Conservation (phyloP, 495 filamentous ascomycete genomes). For the Parathielavia hyrcaniae region DNA sequence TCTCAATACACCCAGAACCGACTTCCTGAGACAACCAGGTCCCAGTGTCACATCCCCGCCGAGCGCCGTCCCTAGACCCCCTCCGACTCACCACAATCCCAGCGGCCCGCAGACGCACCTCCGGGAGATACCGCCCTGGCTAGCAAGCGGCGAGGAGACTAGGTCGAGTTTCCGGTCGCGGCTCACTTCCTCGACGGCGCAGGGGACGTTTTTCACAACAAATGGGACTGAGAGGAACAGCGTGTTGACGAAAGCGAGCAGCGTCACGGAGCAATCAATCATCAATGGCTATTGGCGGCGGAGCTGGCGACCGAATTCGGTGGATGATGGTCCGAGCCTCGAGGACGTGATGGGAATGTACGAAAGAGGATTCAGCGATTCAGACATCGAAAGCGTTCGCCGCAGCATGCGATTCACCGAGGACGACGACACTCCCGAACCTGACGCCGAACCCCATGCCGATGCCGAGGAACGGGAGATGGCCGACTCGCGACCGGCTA, state of each 20-base stretch:
- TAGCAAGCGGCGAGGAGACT: conserved; percentile 47
- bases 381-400: conserved; percentile 36
- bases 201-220: conserved; percentile 63
- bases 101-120: conserved; percentile 18
- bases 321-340: conserved; percentile 69
- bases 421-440: conserved; percentile 32
- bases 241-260: conserved; percentile 72
- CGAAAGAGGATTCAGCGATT: conserved; percentile 70
- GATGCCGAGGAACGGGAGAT: conserved; percentile 19
- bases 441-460: conserved; percentile 27
- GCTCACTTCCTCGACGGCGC: conserved; percentile 59
- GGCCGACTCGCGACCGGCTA: conserved; percentile 25
- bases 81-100: conserved; percentile 14
- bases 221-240: conserved; percentile 79
- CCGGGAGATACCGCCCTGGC: conserved; percentile 40
- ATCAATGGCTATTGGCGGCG: conserved; percentile 34
- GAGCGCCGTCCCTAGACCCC: conserved; percentile 11
- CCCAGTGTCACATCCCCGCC: conserved; percentile 22
- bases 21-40: conserved; percentile 23
- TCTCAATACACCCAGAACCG: conserved; percentile 15
- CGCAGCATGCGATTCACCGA: conserved; percentile 31
- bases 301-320: conserved; percentile 50
- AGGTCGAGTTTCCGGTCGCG: conserved; percentile 67
- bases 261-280: conserved; percentile 54
- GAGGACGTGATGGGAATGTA: conserved; percentile 96